A percentile compares a stretch with the other conserved stretches of the same genome.
These are phyloP conservation scores for Fomitopsis betulina DNA, from an alignment of 1,284 basidiomycete species.

Conservation along the genomic window DNA sequence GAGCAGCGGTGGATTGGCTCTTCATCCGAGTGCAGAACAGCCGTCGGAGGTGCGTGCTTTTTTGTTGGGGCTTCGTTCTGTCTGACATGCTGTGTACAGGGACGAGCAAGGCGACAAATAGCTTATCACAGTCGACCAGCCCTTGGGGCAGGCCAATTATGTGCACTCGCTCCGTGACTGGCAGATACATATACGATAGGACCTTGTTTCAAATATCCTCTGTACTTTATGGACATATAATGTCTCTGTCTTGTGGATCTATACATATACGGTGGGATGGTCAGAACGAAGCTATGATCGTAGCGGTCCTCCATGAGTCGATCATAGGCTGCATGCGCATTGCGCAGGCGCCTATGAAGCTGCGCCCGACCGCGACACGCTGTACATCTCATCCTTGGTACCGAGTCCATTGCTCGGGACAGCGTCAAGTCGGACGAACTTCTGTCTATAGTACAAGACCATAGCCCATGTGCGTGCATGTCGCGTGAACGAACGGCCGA, in stretches of 20 bases:
- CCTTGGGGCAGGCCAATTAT: no score
- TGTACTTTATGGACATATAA: not conserved
- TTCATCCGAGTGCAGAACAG: constrained; percentile 92
- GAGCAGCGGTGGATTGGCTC: constrained; percentile 89
- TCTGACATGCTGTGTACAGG: not conserved
- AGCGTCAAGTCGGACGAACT: not conserved
- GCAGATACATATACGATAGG: not conserved
- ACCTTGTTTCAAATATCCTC: no score
- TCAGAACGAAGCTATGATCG: not conserved
- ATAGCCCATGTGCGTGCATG: constrained; percentile 9
- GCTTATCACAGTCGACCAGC: no score
- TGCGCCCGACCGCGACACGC: not conserved
- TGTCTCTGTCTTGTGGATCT: not conserved
- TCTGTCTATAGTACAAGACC: not conserved
- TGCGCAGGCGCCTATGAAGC: not conserved
- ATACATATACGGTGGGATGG: not conserved
- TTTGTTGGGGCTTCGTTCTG: not conserved
- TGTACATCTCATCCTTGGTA: not conserved
- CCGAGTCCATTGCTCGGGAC: not conserved
- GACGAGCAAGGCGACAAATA: constrained; percentile 1
- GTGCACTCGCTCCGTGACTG: no score
- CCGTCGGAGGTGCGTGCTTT: constrained; percentile 31
- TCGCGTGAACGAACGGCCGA: constrained; percentile 14
- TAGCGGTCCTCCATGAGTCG: not conserved
- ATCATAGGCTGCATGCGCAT: no score